phyloP scores from a whole-genome alignment of 192 early-diverging fungal species.

The Irineochytrium annulatum region DNA sequence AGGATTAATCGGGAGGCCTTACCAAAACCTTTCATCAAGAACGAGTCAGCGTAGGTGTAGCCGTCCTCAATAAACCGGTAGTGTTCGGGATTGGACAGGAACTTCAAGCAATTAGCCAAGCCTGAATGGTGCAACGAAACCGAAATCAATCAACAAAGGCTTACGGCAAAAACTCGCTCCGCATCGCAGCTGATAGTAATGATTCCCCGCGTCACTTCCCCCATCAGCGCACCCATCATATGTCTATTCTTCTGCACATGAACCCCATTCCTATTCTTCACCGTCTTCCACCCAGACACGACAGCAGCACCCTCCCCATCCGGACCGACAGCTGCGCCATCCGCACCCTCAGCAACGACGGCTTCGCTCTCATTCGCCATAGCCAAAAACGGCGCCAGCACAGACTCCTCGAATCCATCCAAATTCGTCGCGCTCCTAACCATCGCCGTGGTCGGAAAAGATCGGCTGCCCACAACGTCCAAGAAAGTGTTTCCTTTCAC shows the following conservation, averaged over 20 bases:
- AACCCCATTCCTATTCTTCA: constrained; percentile 34
- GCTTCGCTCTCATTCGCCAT: constrained; percentile 11
- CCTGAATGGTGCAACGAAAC: background rate
- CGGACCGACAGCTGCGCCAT: too few species aligned
- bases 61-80: constrained; percentile 37
- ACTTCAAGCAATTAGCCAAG: constrained; percentile 12
- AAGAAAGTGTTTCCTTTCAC: background rate
- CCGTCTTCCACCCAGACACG: constrained; percentile 37
- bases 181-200: constrained; percentile 40
- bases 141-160: background rate
- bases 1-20: constrained; percentile 8
- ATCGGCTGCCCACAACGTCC: constrained; percentile 7
- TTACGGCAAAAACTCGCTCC: constrained; percentile 40
- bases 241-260: constrained; percentile 34
- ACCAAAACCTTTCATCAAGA: constrained; percentile 34
- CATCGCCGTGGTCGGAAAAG: constrained; percentile 12
- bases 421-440: too few species aligned
- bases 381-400: too few species aligned
- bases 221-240: constrained; percentile 15
- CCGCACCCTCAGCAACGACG: too few species aligned
- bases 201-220: constrained; percentile 31
- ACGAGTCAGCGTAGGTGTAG: constrained; percentile 33
- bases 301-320: background rate
- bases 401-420: too few species aligned
- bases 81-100: constrained; percentile 56